Conservation (phyloP, 495 filamentous ascomycete genomes). For the Emericellopsis terricola region DNA sequence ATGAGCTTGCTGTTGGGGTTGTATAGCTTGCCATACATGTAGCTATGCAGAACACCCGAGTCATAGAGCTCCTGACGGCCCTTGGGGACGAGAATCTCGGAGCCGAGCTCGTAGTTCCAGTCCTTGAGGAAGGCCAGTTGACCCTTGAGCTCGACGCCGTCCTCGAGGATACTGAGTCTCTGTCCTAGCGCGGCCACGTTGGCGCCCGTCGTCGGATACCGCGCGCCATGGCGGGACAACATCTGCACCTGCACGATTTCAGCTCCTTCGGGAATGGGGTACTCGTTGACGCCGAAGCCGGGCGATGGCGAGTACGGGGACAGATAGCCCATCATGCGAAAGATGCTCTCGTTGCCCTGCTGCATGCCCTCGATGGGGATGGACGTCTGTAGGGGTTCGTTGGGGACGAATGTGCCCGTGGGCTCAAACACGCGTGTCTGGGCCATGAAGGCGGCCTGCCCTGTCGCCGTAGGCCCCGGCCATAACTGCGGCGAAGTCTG, state of each 20-base stretch:
- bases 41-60: slow-evolving; percentile 45
- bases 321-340: slow-evolving; percentile 31
- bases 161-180: slow-evolving; percentile 37
- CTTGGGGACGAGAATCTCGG: slow-evolving; percentile 38
- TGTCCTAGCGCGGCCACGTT: slow-evolving; percentile 37
- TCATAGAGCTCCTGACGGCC: slow-evolving; percentile 50
- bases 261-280: slow-evolving; percentile 31
- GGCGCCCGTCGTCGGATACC: slow-evolving; percentile 45
- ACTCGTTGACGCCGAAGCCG: slow-evolving; percentile 39
- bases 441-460: slow-evolving; percentile 34
- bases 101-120: slow-evolving; percentile 58
- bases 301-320: slow-evolving; percentile 23
- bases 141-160: slow-evolving; percentile 34
- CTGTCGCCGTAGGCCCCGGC: slow-evolving; percentile 38
- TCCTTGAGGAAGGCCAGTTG: slow-evolving; percentile 39
- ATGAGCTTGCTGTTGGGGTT: slow-evolving; percentile 43
- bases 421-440: slow-evolving; percentile 34
- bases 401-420: slow-evolving; percentile 31
- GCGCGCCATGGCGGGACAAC: slow-evolving; percentile 62
- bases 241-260: slow-evolving; percentile 45
- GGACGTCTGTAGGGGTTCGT: slow-evolving; percentile 37
- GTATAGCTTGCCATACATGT: slow-evolving; percentile 42
- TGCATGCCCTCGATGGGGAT: slow-evolving; percentile 32
- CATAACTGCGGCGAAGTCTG: slow-evolving; percentile 26
- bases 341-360: slow-evolving; percentile 30